Base-by-base conservation (phyloP, 2,329 filamentous ascomycete species). In the Colletotrichum chlorophyti region DNA sequence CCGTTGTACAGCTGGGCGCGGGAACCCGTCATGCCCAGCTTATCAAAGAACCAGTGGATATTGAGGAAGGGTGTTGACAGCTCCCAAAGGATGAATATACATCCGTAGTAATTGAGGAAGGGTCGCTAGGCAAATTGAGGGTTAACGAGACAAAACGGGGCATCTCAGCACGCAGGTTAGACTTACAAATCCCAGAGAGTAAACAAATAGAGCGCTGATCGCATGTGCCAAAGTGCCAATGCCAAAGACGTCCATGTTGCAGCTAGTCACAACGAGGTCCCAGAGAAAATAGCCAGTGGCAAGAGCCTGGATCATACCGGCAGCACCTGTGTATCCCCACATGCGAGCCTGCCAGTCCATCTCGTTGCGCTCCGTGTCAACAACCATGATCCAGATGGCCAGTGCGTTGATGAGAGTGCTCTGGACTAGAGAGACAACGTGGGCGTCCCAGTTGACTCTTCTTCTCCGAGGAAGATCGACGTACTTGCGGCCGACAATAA, bases 11-110 rank as follows among this genome's bases (percentile, higher is more conserved):
- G 82, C 76, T 95, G 91, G 21, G 85, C 74, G 50, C 79, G 81
- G 17, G 88, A 87, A 31, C 91, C 91, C 0, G 91, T 95, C 81
- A 92, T 87, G 67, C 86, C 83, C 58, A 94, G 78, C 78, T 96
- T 96, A 75, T 96, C 91, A 75, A 90, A 91, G 78, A 95, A 95
- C 91, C 91, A 96, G 79, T 96, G 91, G 70, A 94, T 84, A 71
- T 96, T 96, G 57, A 95, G 82, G 73, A 95, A 93, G 7, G 91
- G 91, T 5, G 89, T 90, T 23, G 90, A 93, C 34, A 96, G 83
- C 74, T 96, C 91, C 84, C 93, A 96, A 58, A 95, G 87, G 67
- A 96, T 91, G 74, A 96, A 96, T 59, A 86, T 85, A 54, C 84
- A 83, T 54, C 84, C 89, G 74, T 95, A 96, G 78, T 88, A 93